Base-by-base conservation (phyloP, 2,329 filamentous ascomycete genomes). In the Metarhizium anisopliae region DNA sequence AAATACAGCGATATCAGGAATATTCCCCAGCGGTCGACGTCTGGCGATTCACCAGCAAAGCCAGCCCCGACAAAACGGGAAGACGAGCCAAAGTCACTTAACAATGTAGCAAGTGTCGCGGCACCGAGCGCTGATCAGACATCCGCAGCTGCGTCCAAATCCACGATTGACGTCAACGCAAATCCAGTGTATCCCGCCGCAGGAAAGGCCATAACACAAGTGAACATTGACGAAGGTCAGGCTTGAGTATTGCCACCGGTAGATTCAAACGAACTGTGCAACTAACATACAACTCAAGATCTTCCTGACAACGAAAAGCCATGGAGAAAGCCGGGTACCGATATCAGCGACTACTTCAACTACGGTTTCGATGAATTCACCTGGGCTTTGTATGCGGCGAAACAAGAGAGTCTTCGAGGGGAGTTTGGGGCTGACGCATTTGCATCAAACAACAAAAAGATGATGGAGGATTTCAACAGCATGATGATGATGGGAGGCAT, bases 281-380 rank as follows among this genome's bases (percentile, higher is more conserved):
- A n/a, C 45, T 49, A 49, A 49, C 25, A 6, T 49, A 20, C 16
- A 4, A 3, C 40, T 6, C 35, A 58, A 80, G 83, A 87, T 64
- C 81, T 92, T 20, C 80, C 84, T 42, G 86, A 89, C 7, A 90
- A 91, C 64, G 89, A 92, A 60, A 97, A 96, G 70, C 92, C 93
- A 18, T 99, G 94, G 94, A 86, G 94, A 49, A 86, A 92, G 61
- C 94, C 94, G 0, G 94, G 94, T 50, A 92, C 93, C 11, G 94
- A 99, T 66, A 84, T 96, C 55, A 94, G 89, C 58, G 94, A 99
- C 70, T 97, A 95, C 74, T 97, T 97, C 82, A 97, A 97, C 76
- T 97, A 97, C 72, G 93, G 93, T 57, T 97, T 97, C 67, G 93
- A 97, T 73, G 93, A 97, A 72, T 97, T 96, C 72, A 96, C 92